Base-by-base conservation (phyloP, 352 stramenopile genomes). In the Phytopythium helicoides region DNA sequence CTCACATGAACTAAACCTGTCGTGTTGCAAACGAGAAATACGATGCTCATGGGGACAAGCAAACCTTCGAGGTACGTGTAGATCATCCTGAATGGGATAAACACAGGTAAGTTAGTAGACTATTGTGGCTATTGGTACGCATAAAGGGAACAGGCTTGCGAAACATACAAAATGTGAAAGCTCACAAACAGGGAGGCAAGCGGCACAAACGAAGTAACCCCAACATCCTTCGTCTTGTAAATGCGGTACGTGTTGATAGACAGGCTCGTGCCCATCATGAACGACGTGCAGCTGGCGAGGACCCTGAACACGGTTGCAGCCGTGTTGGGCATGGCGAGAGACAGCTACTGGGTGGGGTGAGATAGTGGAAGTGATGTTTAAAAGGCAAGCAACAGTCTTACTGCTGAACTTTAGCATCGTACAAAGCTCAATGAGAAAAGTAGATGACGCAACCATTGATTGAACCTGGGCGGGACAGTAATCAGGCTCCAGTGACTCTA, bases 11-110 rank as follows among this genome's bases (percentile, higher is more conserved):
- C 25, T 19, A 73, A 23, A 10, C 57, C 60, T 16, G 71, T 38
- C 8, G 70, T 38, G 22, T 76, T 57, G 16, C 73, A 70, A 7
- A 75, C 37, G 1, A 68, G 49, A 34, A 73, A 85, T 6, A 60
- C 75, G 14, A 52, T 52, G 47, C 81, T 71, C 12, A 79, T 31
- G 0, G 73, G 70, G 23, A 79, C 81, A 57, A 70, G 68, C 39
- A 66, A 57, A 15, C 54, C 44, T 10, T 54, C 58, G 19, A 79
- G 38, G 26, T 68, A 75, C 19, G 66, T 66, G 33, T 75, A 82
- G 42, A 80, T 64, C 60, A 75, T 67, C 37, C 48, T 53, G 23
- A 44, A 15, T 35, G n/a, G n/a, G n/a, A n/a, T n/a, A n/a, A n/a
- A n/a, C n/a, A n/a, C n/a, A n/a, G n/a, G n/a, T n/a, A n/a, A n/a